Base-by-base conservation (phyloP, 495 filamentous ascomycete genomes). In the Aspergillus homomorphus region DNA sequence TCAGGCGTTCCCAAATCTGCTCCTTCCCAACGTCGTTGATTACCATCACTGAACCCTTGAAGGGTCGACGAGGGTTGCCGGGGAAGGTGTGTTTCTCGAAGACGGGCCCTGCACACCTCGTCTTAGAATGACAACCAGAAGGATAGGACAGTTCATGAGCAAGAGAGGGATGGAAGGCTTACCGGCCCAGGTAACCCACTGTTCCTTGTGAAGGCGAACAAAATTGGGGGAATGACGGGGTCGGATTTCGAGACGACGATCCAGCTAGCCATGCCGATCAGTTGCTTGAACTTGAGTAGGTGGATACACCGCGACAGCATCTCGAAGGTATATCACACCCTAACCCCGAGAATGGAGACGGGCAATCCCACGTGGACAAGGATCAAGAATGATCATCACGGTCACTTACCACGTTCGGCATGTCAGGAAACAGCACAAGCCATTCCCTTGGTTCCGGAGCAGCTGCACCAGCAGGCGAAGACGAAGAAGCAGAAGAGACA, bases 171-270 rank as follows among this genome's bases (percentile, higher is more conserved):
- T 18, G 49, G 12, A 23, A 30, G 4, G n/a, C 49, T 4, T 26
- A 52, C 49, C 49, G 14, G 49, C 49, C 49, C 49, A 52, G 19
- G 49, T 26, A 33, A 52, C 49, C 12, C 28, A 52, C 9, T 26
- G 21, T 16, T 52, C 49, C 19, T 52, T 9, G 28, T 52, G 49
- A 9, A 52, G 22, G 18, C 49, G 49, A 9, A 52, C 19, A 52
- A 52, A 52, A 12, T 52, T 52, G 19, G 49, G 49, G 22, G 49
- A 52, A 18, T 52, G 49, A n/a, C 26, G 49, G 14, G 49, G 49
- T 16, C 49, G 49, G 49, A 52, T 52, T 4, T 24, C 49, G 9
- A 52, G n/a, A 2, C 49, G 49, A 16, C 49, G 49, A 26, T 21
- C 49, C 1, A 52, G 18, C 49, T 52, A n/a, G 26, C 26, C 26